A percentile compares a stretch with the other conserved stretches of the same genome.
Conservation (phyloP, 208 protist species). For the Acanthamoeba castellanii region DNA sequence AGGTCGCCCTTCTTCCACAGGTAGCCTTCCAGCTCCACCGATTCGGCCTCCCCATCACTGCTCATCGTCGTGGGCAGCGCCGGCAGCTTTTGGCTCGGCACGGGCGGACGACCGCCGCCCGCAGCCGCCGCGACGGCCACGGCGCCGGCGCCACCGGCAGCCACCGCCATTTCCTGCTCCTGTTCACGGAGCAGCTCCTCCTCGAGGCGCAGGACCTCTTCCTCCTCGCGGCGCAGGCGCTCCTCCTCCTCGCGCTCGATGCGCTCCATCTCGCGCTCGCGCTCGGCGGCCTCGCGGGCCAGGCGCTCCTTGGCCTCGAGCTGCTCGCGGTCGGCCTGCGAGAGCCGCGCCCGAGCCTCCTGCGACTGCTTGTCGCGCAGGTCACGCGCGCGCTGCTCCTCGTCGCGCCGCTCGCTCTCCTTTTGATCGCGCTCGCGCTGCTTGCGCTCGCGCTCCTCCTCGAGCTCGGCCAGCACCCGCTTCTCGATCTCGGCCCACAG, state of each 20-base stretch:
- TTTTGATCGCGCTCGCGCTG: constrained; percentile 23
- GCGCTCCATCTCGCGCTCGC: constrained; percentile 13
- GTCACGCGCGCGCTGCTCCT: background rate
- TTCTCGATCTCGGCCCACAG: constrained; percentile 64
- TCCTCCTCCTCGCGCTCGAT: constrained; percentile 54
- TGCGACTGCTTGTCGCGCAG: background rate
- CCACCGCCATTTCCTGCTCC: constrained; percentile 3
- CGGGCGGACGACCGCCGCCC: no score
- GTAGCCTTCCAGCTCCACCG: constrained; percentile 43
- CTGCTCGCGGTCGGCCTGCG: background rate
- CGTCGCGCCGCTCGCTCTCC: background rate
- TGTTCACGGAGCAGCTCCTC: constrained; percentile 28
- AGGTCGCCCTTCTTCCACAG: constrained; percentile 70
- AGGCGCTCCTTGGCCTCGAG: background rate
- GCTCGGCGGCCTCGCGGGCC: background rate
- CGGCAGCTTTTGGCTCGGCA: background rate
- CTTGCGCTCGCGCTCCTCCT: constrained; percentile 36
- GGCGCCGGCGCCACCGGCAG: background rate
- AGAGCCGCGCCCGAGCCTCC: background rate
- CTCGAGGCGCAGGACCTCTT: constrained; percentile 59
- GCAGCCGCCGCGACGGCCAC: background rate
- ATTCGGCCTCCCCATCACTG: constrained; percentile 10
- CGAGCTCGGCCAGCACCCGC: constrained; percentile 45
- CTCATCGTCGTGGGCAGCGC: background rate
- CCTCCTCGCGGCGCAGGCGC: constrained; percentile 40